Conservation (phyloP, 2,329 filamentous ascomycete genomes). For the Colletotrichum limetticola region DNA sequence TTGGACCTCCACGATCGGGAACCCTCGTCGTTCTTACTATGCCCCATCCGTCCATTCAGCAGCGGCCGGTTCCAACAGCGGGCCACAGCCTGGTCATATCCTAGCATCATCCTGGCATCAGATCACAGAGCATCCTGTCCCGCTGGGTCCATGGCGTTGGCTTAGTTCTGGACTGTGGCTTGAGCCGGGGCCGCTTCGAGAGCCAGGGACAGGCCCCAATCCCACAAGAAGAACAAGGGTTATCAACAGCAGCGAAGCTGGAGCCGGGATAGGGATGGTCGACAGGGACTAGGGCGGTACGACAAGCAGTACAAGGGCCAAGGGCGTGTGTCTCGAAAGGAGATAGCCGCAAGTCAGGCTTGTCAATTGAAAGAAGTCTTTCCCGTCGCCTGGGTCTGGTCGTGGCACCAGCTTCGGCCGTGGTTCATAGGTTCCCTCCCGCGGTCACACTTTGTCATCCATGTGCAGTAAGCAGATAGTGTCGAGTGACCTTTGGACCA, state of each 20-base stretch:
- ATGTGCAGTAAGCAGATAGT: neutral
- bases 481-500: too few relatives aligned
- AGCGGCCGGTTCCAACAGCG: conserved; percentile 29
- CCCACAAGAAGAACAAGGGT: conserved; percentile 7
- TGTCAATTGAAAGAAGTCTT: conserved; percentile 17
- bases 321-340: conserved; percentile 15
- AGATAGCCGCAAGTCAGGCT: conserved; percentile 21
- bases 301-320: neutral
- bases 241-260: neutral
- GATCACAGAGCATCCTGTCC: conserved; percentile 31
- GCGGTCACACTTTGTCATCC: neutral
- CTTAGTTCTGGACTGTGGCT: conserved; percentile 29
- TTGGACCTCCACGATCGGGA: conserved; percentile 17
- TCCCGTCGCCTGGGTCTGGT: conserved; percentile 6
- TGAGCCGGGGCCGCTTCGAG: conserved; percentile 15
- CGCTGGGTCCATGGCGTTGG: conserved; percentile 24
- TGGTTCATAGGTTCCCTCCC: neutral
- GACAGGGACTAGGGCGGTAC: neutral
- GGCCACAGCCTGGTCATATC: conserved; percentile 19
- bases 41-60: conserved; percentile 28
- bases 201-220: conserved; percentile 19
- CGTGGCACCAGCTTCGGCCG: neutral
- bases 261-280: conserved; percentile 8
- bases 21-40: conserved; percentile 14
- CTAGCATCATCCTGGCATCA: conserved; percentile 35